Percentiles rank a stretch among this genome's conserved stretches.
These are phyloP conservation scores for Beauveria brongniartii DNA, from an alignment of 2,329 filamentous ascomycete species.

Conservation along the genomic window DNA sequence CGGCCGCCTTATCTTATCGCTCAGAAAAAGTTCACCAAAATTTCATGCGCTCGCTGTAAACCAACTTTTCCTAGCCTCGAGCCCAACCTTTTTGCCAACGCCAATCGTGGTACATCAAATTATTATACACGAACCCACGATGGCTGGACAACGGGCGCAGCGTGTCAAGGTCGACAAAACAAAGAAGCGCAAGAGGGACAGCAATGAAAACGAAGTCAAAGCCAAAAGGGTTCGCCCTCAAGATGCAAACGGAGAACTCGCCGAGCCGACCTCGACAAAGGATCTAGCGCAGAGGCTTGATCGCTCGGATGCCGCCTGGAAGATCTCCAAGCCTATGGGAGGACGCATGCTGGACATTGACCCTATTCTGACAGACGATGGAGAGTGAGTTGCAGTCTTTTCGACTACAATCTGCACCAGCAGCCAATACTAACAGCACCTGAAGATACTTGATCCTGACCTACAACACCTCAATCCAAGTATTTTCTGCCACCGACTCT, in stretches of 20 bases:
- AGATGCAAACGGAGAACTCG: slow-evolving; percentile 15
- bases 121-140: slow-evolving; percentile 16
- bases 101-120: not conserved
- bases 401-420: slow-evolving; percentile 14
- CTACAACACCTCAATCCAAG: slow-evolving; percentile 65
- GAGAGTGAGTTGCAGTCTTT: slow-evolving; percentile 39
- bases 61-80: slow-evolving; percentile 13
- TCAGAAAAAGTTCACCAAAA: slow-evolving; percentile 33
- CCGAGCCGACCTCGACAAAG: slow-evolving; percentile 15
- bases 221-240: slow-evolving; percentile 33
- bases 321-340: slow-evolving; percentile 55
- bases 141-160: slow-evolving; percentile 27
- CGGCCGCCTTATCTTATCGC: slow-evolving; percentile 31
- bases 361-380: slow-evolving; percentile 52
- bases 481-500: slow-evolving; percentile 76
- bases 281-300: slow-evolving; percentile 21
- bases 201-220: slow-evolving; percentile 31
- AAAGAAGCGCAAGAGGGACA: slow-evolving; percentile 41
- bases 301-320: slow-evolving; percentile 40
- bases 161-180: slow-evolving; percentile 28
- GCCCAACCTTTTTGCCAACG: slow-evolving; percentile 2
- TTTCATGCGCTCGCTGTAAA: slow-evolving; percentile 22
- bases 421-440: slow-evolving; percentile 3
- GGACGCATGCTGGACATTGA: slow-evolving; percentile 58
- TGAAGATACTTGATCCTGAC: slow-evolving; percentile 64